phyloP scores from a whole-genome alignment of 2,329 filamentous ascomycete species.

The Bertia moriformis region DNA sequence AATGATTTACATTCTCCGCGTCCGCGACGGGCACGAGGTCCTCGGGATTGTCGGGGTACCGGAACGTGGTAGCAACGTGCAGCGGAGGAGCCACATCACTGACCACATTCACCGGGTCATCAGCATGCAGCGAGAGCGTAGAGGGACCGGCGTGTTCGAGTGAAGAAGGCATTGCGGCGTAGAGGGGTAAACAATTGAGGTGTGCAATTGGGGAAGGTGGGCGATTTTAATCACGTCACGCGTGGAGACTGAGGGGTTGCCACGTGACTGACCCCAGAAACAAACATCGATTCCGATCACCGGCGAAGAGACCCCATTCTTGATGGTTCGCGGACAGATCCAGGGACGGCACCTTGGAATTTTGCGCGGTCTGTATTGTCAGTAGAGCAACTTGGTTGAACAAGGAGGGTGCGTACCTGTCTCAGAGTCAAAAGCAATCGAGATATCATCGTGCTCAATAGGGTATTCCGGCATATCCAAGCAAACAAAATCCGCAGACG shows the following conservation, averaged over 20 bases:
- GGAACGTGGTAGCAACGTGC: neutral
- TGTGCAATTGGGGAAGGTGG: too few species aligned
- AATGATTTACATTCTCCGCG: neutral
- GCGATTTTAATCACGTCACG: too few species aligned
- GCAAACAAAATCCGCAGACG: conserved; percentile 35
- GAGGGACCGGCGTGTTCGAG: neutral
- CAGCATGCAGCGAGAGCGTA: conserved; percentile 1
- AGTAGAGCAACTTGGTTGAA: neutral
- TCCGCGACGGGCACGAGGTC: neutral
- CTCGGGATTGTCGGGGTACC: neutral
- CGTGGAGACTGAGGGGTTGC: neutral
- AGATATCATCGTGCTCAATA: conserved; percentile 47
- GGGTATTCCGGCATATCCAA: conserved; percentile 48
- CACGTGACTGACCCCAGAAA: neutral
- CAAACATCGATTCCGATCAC: neutral
- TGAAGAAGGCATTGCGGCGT: neutral
- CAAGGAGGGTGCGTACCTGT: conserved; percentile 23
- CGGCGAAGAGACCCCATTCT: neutral
- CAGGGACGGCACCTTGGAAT: neutral
- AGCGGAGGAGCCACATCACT: neutral
- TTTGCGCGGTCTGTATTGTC: neutral
- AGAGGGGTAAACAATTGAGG: neutral
- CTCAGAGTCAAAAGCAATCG: conserved; percentile 40
- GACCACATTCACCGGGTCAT: neutral
- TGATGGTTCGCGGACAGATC: neutral